Conservation (phyloP, 2,329 filamentous ascomycete species). For the Sclerotiophoma versabilis region DNA sequence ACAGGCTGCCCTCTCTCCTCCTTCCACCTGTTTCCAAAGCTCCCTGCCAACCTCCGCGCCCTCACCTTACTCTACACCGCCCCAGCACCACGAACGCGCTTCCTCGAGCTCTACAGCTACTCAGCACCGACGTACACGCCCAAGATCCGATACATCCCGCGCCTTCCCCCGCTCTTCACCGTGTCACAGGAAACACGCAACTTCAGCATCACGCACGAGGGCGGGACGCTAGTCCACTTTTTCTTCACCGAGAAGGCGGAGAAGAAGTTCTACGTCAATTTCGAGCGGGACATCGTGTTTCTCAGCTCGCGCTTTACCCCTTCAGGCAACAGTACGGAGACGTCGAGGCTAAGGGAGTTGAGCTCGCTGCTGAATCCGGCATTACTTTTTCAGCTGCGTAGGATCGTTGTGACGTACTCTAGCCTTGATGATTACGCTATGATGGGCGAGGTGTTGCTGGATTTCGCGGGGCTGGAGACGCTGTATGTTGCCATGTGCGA, state of each 20-base stretch:
- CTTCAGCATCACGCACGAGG: slow-evolving; percentile 15
- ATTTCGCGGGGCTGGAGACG: slow-evolving; percentile 2
- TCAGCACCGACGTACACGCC: slow-evolving; percentile 3
- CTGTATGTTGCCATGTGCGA: slow-evolving; percentile 23
- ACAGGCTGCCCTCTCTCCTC: background rate
- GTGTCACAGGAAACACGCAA: slow-evolving; percentile 10
- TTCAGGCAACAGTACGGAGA: slow-evolving; percentile 10
- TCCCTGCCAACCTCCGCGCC: background rate
- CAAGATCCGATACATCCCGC: slow-evolving; percentile 18
- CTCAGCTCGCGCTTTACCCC: slow-evolving; percentile 21
- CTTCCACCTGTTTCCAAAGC: background rate
- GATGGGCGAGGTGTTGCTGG: background rate
- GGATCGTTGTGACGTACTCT: background rate
- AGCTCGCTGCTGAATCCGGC: background rate
- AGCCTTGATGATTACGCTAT: background rate
- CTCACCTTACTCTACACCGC: background rate
- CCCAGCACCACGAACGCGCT: slow-evolving; percentile 19
- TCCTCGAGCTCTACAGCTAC: slow-evolving; percentile 23
- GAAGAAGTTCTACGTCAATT: slow-evolving; percentile 9
- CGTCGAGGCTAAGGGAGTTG: slow-evolving; percentile 10
- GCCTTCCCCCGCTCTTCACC: slow-evolving; percentile 19
- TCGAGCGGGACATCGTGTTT: slow-evolving; percentile 17
- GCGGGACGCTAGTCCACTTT: slow-evolving; percentile 16
- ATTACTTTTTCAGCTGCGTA: background rate
- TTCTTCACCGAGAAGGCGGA: background rate